phyloP scores from a whole-genome alignment of 495 filamentous ascomycete genomes.

The Daldinia childiae region DNA sequence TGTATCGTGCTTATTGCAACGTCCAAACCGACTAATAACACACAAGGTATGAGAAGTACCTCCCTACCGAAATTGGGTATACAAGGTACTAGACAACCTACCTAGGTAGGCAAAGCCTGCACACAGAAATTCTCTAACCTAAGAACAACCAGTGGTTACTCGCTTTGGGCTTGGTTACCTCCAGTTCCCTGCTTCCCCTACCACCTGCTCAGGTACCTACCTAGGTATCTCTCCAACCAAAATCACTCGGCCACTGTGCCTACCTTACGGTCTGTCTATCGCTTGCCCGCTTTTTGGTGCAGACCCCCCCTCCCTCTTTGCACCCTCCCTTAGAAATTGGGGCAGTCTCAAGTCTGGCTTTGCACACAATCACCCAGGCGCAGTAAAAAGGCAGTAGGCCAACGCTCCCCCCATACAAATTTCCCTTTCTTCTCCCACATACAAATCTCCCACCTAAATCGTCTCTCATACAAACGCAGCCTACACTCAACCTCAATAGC shows the following conservation, averaged over 20 bases:
- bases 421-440: conserved; percentile 66
- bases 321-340: conserved; percentile 52
- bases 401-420: conserved; percentile 64
- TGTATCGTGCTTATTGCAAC: conserved; percentile 41
- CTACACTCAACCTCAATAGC: conserved; percentile 56
- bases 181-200: conserved; percentile 3
- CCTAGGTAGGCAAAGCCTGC: neutral
- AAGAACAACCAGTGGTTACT: conserved; percentile 19
- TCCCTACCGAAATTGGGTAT: conserved; percentile 10
- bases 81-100: conserved; percentile 14
- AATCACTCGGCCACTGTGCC: conserved; percentile 29
- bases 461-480: conserved; percentile 64
- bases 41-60: conserved; percentile 19
- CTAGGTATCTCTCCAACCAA: conserved; percentile 3
- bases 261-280: conserved; percentile 32
- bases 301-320: conserved; percentile 39
- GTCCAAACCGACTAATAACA: conserved; percentile 7
- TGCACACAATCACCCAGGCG: conserved; percentile 64
- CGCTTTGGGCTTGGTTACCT: conserved; percentile 1
- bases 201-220: conserved; percentile 4
- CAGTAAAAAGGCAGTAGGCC: conserved; percentile 67
- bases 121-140: conserved; percentile 23
- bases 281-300: conserved; percentile 44
- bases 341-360: conserved; percentile 45
- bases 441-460: conserved; percentile 63